Evolutionary conservation across 371 early-diverging fungal genomes (phyloP), one percentile per base, ranked within the genome.

Genomic region (Rhizopus delemar): DNA sequence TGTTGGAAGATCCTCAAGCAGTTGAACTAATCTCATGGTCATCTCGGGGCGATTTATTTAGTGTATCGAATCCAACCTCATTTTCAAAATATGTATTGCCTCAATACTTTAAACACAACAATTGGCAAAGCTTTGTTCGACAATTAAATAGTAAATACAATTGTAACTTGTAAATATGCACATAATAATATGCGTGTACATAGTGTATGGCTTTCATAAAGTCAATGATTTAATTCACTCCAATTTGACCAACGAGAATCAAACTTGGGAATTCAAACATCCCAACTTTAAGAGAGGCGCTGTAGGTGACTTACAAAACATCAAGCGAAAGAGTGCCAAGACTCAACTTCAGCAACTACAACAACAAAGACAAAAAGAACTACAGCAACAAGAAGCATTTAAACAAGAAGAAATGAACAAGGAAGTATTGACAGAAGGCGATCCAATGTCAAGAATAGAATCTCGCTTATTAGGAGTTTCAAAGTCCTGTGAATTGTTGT

Each of bases 101-200:
- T 8, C 86, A 82, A 52, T 87, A 90, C 69, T 94, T 93, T 70
- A 93, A 91, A 66, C 93, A 94, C 75, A 90, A 85, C 65, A 93
- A 95, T 66, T 87, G 90, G 78, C 86, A 87, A 55, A 88, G 87
- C 50, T 94, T 95, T 80, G 89, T 93, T 9, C 80, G 93, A 41
- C 94, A 93, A 72, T 76, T 93, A 9, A 94, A 95, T 71, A 90
- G 80, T 80, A 74, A 64, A 62, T 50, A 46, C 38, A 15, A 41
- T 12, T 8, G 16, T 28, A 5, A 16, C 15, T 55, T 16, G 11
- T 5, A 22, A 36, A 38, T 16, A 49, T 38, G n/a, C 29, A 53
- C 39, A 48, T 5, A 9, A 9, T 9, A 6, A 29, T 31, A 29
- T 48, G 22, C 3, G 4, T 31, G 32, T 33, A 38, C 22, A 46